Conservation (phyloP, 495 filamentous ascomycete species). For the Neurospora discreta region DNA sequence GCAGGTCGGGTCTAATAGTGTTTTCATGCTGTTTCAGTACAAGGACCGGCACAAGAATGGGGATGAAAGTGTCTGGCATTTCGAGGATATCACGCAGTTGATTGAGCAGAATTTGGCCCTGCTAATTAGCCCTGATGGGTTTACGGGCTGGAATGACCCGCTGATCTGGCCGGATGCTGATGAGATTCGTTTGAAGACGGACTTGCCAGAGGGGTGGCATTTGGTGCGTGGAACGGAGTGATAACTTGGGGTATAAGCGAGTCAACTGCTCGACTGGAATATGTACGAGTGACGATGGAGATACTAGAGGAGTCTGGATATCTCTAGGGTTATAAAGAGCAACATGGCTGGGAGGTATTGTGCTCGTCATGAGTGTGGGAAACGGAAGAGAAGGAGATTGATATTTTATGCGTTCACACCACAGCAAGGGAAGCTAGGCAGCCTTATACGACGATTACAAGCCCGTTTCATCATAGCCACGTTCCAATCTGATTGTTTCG, state of each 20-base stretch:
- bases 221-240: not conserved
- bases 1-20: not conserved
- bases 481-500: too few species aligned
- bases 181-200: not conserved
- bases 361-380: too few species aligned
- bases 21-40: not conserved
- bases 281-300: too few species aligned
- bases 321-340: too few species aligned
- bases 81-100: not conserved
- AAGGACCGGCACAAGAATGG: not conserved
- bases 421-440: too few species aligned
- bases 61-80: not conserved
- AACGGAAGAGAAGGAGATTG: too few species aligned
- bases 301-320: too few species aligned
- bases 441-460: too few species aligned
- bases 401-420: too few species aligned
- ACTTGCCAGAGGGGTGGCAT: not conserved
- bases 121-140: not conserved
- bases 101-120: not conserved
- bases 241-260: not conserved
- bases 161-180: not conserved
- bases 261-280: not conserved
- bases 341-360: too few species aligned
- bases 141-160: not conserved
- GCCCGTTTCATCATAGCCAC: too few species aligned